phyloP scores from a whole-genome alignment of 768 basidiomycete species.

The Collybia mongolica region DNA sequence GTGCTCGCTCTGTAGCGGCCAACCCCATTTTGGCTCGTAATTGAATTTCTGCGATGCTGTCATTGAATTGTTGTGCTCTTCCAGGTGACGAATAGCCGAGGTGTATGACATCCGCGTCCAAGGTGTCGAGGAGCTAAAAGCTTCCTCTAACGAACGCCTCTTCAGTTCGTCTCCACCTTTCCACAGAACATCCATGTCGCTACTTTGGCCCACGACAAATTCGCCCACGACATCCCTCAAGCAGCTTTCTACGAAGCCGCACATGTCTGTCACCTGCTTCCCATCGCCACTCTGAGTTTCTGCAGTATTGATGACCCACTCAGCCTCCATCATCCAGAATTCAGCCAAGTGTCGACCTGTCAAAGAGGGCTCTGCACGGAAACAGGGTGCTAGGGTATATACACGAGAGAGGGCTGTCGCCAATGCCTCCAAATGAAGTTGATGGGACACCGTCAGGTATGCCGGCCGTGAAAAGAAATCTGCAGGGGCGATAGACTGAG shows the following conservation, averaged over 20 bases:
- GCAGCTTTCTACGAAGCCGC: constrained; percentile 37
- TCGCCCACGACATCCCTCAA: constrained; percentile 23
- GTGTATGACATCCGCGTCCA: constrained; percentile 83
- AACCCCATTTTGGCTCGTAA: constrained; percentile 66
- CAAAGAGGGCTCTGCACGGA: constrained; percentile 88
- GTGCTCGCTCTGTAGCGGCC: constrained; percentile 81
- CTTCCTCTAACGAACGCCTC: constrained; percentile 30
- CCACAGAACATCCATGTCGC: constrained; percentile 37
- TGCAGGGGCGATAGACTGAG: constrained; percentile 4
- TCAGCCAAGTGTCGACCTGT: constrained; percentile 94
- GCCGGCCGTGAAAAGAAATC: constrained; percentile 79
- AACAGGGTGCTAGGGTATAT: constrained; percentile 91
- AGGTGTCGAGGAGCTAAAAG: constrained; percentile 28
- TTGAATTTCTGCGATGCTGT: constrained; percentile 42
- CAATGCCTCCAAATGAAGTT: constrained; percentile 92
- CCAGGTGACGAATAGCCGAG: constrained; percentile 65
- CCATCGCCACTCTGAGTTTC: background rate
- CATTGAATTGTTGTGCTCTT: constrained; percentile 24
- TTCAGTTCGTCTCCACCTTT: constrained; percentile 35
- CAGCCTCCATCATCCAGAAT: constrained; percentile 99
- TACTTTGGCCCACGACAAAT: constrained; percentile 11
- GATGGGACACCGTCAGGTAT: constrained; percentile 92
- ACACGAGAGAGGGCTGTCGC: constrained; percentile 76
- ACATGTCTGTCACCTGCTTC: constrained; percentile 38
- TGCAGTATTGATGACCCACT: constrained; percentile 54